A percentile compares a stretch with the other conserved stretches of the same genome.
These are phyloP conservation scores for Boletus sensibilis DNA, from an alignment of 768 basidiomycete species.

Conservation along the genomic window DNA sequence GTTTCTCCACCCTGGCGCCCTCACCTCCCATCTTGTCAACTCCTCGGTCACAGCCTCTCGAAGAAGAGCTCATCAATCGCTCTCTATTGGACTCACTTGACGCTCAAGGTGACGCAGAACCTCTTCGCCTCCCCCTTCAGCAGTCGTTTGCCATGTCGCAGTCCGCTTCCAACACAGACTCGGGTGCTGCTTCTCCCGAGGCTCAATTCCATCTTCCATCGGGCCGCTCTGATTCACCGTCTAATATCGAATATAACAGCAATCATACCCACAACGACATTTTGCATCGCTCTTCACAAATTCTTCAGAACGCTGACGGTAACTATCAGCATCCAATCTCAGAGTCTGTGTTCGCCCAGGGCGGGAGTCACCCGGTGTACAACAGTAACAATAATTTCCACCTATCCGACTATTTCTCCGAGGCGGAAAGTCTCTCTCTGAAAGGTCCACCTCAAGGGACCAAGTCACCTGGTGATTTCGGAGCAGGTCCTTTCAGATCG, in stretches of 20 bases:
- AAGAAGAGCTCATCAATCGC: conserved; percentile 83
- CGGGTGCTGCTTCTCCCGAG: conserved; percentile 49
- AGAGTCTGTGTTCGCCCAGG: conserved; percentile 33
- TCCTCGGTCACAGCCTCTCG: conserved; percentile 37
- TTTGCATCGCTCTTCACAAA: conserved; percentile 26
- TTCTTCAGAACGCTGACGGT: conserved; percentile 26
- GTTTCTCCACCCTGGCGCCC: conserved; percentile 51
- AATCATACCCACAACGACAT: conserved; percentile 38
- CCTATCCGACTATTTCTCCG: conserved; percentile 35
- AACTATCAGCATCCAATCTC: conserved; percentile 35
- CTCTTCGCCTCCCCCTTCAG: conserved; percentile 34
- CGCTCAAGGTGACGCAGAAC: conserved; percentile 81
- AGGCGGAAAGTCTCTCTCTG: conserved; percentile 33
- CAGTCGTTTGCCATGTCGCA: conserved; percentile 45
- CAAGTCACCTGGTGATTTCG: conserved; percentile 36
- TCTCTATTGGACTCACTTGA: conserved; percentile 81
- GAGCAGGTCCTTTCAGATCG: conserved; percentile 36
- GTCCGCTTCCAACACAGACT: conserved; percentile 53
- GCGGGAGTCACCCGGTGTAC: conserved; percentile 40
- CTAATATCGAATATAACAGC: conserved; percentile 38
- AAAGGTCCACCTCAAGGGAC: conserved; percentile 31
- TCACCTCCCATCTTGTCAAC: conserved; percentile 36
- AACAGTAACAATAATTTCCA: conserved; percentile 38
- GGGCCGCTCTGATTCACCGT: conserved; percentile 53
- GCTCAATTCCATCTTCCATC: conserved; percentile 50